These are phyloP conservation scores for Daldinia decipiens DNA, from an alignment of 495 filamentous ascomycete genomes.

Conservation along the genomic window DNA sequence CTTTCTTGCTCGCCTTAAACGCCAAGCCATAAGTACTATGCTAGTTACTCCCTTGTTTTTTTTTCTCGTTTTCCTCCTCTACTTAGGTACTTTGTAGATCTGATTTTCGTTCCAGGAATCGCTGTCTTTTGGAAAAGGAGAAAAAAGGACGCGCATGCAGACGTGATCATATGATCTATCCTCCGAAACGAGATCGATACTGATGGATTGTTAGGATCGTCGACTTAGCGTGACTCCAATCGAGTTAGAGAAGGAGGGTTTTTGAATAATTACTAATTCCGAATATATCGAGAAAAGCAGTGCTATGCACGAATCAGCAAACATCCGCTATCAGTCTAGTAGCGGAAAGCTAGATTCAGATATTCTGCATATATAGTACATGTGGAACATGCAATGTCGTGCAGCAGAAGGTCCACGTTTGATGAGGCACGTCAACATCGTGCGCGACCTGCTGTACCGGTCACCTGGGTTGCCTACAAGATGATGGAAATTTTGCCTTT, in stretches of 20 bases:
- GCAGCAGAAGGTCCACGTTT: constrained; percentile 44
- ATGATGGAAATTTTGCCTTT: constrained; percentile 32
- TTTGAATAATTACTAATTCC: constrained; percentile 19
- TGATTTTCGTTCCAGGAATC: constrained; percentile 43
- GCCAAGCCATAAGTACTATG: constrained; percentile 38
- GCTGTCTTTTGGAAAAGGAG: constrained; percentile 34
- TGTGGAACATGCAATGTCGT: constrained; percentile 48
- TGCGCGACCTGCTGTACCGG: constrained; percentile 34
- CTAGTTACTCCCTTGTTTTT: constrained; percentile 30
- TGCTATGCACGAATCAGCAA: constrained; percentile 37
- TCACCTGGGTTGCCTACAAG: constrained; percentile 36
- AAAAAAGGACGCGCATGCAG: constrained; percentile 42
- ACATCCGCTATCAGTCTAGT: constrained; percentile 30
- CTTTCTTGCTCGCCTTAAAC: constrained; percentile 34
- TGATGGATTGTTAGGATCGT: constrained; percentile 32
- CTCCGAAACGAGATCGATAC: constrained; percentile 31
- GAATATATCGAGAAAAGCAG: constrained; percentile 25
- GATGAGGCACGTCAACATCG: constrained; percentile 44
- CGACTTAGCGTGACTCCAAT: constrained; percentile 30
- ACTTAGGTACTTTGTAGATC: constrained; percentile 23
- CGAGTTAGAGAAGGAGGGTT: constrained; percentile 18
- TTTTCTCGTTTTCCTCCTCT: constrained; percentile 9
- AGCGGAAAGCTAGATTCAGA: constrained; percentile 43
- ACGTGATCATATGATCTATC: constrained; percentile 45
- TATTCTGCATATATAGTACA: constrained; percentile 46